Evolutionary conservation across 805 yeast species (phyloP).

Genomic region (Candida xyloterini): DNA sequence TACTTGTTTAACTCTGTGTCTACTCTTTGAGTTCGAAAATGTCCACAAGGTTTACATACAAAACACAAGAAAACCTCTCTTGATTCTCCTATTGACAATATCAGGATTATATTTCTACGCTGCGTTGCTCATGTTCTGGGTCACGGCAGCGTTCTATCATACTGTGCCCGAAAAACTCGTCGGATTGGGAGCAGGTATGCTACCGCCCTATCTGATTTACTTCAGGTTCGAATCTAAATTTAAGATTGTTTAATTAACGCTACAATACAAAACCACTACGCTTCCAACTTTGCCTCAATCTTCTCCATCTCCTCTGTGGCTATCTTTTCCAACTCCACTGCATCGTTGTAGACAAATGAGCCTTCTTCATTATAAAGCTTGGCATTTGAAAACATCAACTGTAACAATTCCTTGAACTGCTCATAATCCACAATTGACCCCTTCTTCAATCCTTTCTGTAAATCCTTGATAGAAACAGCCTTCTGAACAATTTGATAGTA

Average conservation of each 20-base stretch:
- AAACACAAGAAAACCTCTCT: conserved; percentile 2
- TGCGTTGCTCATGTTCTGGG: conserved; percentile 40
- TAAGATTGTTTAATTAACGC: conserved; percentile 8
- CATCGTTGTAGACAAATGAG: conserved; percentile 60
- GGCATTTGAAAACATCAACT: conserved; percentile 65
- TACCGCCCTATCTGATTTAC: conserved; percentile 32
- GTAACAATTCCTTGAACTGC: conserved; percentile 49
- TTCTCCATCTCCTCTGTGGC: conserved; percentile 24
- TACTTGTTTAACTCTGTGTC: conserved; percentile 32
- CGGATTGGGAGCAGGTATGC: conserved; percentile 40
- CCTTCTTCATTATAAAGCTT: conserved; percentile 65
- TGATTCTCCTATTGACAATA: background rate
- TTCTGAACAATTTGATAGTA: conserved; percentile 63
- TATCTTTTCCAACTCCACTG: conserved; percentile 42
- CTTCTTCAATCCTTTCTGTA: conserved; percentile 46
- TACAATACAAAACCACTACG: conserved; percentile 5
- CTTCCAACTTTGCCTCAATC: conserved; percentile 10
- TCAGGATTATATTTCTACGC: conserved; percentile 18
- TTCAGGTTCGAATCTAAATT: conserved; percentile 12
- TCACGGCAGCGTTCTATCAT: conserved; percentile 51
- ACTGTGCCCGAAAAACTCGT: conserved; percentile 44
- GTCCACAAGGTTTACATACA: conserved; percentile 9
- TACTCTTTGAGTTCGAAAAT: conserved; percentile 25
- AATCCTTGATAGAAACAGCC: conserved; percentile 58
- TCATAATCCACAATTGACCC: conserved; percentile 37